Evolutionary conservation across 2,329 filamentous ascomycete species (phyloP).

Genomic region (Sordariomycetes sp.): DNA sequence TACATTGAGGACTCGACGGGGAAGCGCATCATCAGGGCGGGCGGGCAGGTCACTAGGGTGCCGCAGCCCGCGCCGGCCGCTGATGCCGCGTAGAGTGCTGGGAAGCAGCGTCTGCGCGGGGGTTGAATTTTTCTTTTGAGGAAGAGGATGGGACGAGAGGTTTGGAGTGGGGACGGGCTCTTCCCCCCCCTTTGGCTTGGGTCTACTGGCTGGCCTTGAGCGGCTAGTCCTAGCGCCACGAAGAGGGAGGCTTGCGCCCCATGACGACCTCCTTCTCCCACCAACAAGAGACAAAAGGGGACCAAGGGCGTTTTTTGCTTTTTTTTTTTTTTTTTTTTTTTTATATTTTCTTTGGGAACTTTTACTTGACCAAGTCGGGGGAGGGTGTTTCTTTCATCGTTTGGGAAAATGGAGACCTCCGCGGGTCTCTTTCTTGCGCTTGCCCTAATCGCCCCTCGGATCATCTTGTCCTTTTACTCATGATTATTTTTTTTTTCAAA

Average conservation of each 20-base stretch:
- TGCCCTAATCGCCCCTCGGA: too few species aligned
- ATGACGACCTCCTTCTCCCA: too few species aligned
- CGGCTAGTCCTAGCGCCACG: too few species aligned
- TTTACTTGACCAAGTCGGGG: background rate
- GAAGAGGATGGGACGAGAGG: background rate
- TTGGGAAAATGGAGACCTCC: background rate
- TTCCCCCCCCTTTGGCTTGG: background rate
- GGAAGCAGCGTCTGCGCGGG: background rate
- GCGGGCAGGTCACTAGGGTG: conserved; percentile 74
- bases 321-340: conserved; percentile 1
- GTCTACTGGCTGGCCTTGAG: too few species aligned
- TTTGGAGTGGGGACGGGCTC: background rate
- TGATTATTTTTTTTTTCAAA: too few species aligned
- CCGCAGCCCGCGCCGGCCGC: conserved; percentile 68
- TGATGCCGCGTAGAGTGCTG: conserved; percentile 53
- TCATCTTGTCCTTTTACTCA: too few species aligned
- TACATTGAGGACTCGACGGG: conserved; percentile 71
- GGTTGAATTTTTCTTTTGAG: background rate
- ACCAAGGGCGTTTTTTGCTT: background rate
- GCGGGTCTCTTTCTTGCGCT: too few species aligned
- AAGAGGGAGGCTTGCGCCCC: too few species aligned
- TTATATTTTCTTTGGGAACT: background rate
- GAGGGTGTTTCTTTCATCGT: background rate
- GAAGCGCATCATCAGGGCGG: conserved; percentile 73
- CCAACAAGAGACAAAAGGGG: background rate